Evolutionary conservation across 441 rosid species (phyloP).

Genomic region (Breynia disticha): DNA sequence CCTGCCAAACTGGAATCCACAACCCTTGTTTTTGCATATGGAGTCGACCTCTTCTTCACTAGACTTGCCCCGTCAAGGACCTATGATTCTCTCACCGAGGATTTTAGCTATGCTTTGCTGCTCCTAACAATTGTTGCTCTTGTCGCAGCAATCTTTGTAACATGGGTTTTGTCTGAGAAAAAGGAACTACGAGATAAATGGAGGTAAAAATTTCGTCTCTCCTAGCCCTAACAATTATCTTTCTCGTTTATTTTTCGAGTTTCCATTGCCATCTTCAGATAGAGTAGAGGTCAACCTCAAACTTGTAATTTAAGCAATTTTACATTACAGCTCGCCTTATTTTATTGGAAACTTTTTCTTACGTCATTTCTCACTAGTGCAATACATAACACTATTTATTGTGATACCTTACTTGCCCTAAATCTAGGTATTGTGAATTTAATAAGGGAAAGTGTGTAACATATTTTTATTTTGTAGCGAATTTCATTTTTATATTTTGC

Average conservation of each 20-base stretch:
- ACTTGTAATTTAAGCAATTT: too few relatives aligned
- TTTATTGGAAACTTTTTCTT: too few relatives aligned
- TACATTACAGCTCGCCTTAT: too few relatives aligned
- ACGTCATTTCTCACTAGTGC: too few relatives aligned
- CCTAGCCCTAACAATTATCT: not conserved
- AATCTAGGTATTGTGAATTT: too few relatives aligned
- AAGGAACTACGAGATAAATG: conserved; percentile 86
- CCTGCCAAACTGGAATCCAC: conserved; percentile 96
- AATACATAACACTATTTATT: too few relatives aligned
- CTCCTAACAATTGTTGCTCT: conserved; percentile 84
- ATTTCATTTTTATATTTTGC: too few relatives aligned
- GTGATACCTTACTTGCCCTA: too few relatives aligned
- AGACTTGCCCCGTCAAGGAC: conserved; percentile 97
- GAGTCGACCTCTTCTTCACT: conserved; percentile 90
- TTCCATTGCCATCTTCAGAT: too few relatives aligned
- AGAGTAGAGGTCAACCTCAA: too few relatives aligned
- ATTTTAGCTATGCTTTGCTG: conserved; percentile 89
- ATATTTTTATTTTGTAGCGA: too few relatives aligned
- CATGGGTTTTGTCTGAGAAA: conserved; percentile 87
- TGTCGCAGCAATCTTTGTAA: conserved; percentile 73
- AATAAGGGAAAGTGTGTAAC: too few relatives aligned
- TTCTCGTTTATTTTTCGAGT: not conserved
- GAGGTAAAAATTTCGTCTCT: conserved; percentile 41
- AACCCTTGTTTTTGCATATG: conserved; percentile 77
- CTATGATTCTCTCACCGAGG: conserved; percentile 94